These are phyloP conservation scores for Poronia punctata DNA, from an alignment of 495 filamentous ascomycete genomes.

Conservation along the genomic window DNA sequence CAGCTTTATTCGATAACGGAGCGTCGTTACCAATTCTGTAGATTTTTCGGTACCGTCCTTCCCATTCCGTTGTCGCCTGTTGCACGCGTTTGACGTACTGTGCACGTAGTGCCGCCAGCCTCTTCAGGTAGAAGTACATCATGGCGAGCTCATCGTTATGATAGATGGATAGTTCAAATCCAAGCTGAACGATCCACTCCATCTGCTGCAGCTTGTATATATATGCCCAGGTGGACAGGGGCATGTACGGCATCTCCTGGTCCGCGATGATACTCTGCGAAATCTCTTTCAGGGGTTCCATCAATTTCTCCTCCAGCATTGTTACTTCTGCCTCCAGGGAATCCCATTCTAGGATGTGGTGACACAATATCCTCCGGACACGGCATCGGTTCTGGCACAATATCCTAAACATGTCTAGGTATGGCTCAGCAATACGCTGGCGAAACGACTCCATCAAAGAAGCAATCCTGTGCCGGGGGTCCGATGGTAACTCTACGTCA, in stretches of 20 bases:
- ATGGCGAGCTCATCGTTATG: constrained; percentile 75
- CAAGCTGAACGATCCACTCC: constrained; percentile 82
- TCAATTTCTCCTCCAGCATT: constrained; percentile 67
- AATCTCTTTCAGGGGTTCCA: constrained; percentile 53
- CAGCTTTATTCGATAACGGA: constrained; percentile 7
- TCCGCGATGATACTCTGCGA: not conserved
- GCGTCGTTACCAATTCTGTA: constrained; percentile 19
- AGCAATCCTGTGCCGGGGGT: constrained; percentile 70
- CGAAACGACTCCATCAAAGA: constrained; percentile 75
- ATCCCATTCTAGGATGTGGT: constrained; percentile 78
- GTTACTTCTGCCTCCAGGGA: constrained; percentile 76
- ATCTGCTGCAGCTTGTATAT: constrained; percentile 81
- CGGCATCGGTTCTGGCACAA: constrained; percentile 88
- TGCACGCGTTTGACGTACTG: constrained; percentile 65
- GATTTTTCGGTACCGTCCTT: constrained; percentile 24
- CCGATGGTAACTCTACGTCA: constrained; percentile 65
- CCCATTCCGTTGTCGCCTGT: constrained; percentile 44
- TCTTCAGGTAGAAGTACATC: constrained; percentile 82
- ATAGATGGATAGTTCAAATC: constrained; percentile 93
- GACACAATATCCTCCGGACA: constrained; percentile 73
- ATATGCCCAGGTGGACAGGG: constrained; percentile 82
- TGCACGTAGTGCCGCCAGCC: constrained; percentile 47
- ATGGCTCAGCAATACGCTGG: constrained; percentile 64
- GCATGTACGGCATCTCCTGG: constrained; percentile 24
- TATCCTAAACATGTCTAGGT: constrained; percentile 72